phyloP scores from a whole-genome alignment of 306 rosid species.

The Trifolium dubium region DNA sequence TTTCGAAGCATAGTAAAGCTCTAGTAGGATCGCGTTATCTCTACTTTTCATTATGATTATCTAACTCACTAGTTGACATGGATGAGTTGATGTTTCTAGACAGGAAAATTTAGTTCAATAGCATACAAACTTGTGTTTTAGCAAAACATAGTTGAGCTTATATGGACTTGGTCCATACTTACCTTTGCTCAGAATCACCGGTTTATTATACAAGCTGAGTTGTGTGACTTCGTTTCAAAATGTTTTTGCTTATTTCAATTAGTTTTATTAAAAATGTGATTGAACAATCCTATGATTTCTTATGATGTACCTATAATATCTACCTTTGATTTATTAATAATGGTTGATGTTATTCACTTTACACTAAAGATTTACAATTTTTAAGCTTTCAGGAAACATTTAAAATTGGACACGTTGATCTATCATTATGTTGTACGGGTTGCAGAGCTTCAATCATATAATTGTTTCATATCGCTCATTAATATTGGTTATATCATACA shows the following conservation, averaged over 20 bases:
- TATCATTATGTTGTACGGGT: neutral
- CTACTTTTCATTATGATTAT: neutral
- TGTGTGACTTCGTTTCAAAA: neutral
- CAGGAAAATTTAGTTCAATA: neutral
- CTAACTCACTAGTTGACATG: neutral
- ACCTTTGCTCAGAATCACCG: neutral
- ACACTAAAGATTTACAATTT: too few relatives aligned
- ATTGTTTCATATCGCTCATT: neutral
- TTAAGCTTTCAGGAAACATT: conserved; percentile 1
- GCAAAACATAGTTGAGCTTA: neutral
- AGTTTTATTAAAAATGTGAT: neutral
- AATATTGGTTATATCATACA: neutral
- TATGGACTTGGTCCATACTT: neutral
- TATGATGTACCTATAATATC: too few relatives aligned
- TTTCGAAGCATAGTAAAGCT: neutral
- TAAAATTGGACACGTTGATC: neutral
- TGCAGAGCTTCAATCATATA: neutral
- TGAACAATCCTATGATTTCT: too few relatives aligned
- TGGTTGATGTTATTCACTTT: too few relatives aligned
- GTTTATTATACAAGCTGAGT: neutral
- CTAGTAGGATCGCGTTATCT: conserved; percentile 8
- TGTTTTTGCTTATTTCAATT: neutral
- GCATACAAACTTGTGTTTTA: neutral
- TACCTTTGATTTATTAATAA: too few relatives aligned
- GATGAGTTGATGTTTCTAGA: neutral